phyloP scores from a whole-genome alignment of 257 asterid species.

The Scutellaria minor region DNA sequence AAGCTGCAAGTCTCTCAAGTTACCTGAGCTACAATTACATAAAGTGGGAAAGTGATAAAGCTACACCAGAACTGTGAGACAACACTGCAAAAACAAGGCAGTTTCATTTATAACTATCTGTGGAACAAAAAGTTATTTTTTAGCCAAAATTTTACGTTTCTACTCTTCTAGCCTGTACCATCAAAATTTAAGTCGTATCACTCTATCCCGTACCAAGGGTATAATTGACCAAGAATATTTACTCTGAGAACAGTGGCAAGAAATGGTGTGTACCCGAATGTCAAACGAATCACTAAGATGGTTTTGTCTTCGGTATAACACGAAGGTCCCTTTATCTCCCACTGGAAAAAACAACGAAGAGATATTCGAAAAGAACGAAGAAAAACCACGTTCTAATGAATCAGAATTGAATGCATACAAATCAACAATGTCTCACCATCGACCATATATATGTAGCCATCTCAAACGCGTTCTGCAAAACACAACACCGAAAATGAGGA shows the following conservation, averaged over 20 bases:
- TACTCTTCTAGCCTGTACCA: too few species aligned
- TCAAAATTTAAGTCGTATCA: too few species aligned
- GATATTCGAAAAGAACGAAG: background rate
- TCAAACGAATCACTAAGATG: slow-evolving; percentile 67
- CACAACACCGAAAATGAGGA: slow-evolving; percentile 9
- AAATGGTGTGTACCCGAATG: slow-evolving; percentile 61
- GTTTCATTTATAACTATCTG: too few species aligned
- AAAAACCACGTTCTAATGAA: too few species aligned
- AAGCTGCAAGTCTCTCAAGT: background rate
- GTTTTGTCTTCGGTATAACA: slow-evolving; percentile 61
- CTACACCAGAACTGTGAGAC: slow-evolving; percentile 97
- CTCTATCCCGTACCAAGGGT: too few species aligned
- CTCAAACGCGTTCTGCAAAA: slow-evolving; percentile 90
- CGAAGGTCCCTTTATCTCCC: slow-evolving; percentile 72
- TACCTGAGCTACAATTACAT: slow-evolving; percentile 88
- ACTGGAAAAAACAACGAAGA: slow-evolving; percentile 45
- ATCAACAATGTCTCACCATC: slow-evolving; percentile 53
- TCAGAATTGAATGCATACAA: too few species aligned
- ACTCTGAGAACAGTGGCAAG: background rate
- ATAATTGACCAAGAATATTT: too few species aligned
- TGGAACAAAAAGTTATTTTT: too few species aligned
- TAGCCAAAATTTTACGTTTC: too few species aligned
- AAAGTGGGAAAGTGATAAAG: slow-evolving; percentile 95
- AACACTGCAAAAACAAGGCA: slow-evolving; percentile 49
- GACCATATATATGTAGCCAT: slow-evolving; percentile 87